phyloP scores from a whole-genome alignment of 176 grass and related monocot genomes.

The Cenchrus fungigraminus region DNA sequence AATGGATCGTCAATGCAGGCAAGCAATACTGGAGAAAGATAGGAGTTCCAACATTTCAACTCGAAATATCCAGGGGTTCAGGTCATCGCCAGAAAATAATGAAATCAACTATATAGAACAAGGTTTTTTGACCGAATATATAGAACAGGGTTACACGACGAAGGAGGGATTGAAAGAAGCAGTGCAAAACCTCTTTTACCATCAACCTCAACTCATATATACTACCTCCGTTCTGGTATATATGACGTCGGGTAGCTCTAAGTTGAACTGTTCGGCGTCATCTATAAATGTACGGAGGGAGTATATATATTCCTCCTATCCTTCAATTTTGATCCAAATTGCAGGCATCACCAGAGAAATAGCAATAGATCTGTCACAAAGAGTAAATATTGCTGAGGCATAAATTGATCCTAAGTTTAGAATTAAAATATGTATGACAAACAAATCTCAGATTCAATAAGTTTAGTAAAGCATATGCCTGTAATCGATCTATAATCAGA shows the following conservation, averaged over 20 bases:
- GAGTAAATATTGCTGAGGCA: not conserved
- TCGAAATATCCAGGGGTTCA: not conserved
- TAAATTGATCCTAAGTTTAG: constrained; percentile 4
- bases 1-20: not conserved
- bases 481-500: constrained; percentile 24
- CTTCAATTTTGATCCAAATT: not conserved
- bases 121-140: not conserved
- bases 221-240: no score
- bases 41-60: not conserved
- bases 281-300: no score
- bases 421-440: constrained; percentile 31
- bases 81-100: not conserved
- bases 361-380: constrained; percentile 4
- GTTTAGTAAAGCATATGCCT: constrained; percentile 29
- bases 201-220: not conserved
- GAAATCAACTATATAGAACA: not conserved
- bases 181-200: constrained; percentile 4
- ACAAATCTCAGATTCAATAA: constrained; percentile 4
- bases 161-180: not conserved
- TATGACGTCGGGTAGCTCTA: no score
- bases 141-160: not conserved
- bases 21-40: not conserved
- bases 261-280: no score
- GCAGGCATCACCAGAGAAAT: not conserved
- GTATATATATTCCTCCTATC: not conserved